These are phyloP conservation scores for Musa troglodytarum DNA, from an alignment of 176 grass and related monocot species.

Conservation along the genomic window DNA sequence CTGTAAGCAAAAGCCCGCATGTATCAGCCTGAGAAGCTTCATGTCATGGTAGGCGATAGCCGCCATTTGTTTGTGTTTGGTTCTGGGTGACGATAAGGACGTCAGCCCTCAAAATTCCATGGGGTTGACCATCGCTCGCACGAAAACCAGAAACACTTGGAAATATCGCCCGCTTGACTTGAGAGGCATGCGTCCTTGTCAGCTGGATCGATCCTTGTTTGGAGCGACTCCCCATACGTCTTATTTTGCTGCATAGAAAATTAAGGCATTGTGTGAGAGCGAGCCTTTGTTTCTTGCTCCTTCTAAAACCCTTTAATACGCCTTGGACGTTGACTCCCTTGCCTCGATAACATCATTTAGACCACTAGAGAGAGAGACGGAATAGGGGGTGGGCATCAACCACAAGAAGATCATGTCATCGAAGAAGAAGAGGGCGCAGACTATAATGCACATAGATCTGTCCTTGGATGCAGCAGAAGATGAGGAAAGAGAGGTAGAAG, in stretches of 20 bases:
- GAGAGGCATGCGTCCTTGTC: not conserved
- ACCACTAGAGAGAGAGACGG: constrained; percentile 4
- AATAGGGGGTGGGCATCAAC: not conserved
- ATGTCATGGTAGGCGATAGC: too few species aligned
- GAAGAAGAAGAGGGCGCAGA: constrained; percentile 12
- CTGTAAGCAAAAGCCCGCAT: too few species aligned
- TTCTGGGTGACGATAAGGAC: not conserved
- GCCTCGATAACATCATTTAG: constrained; percentile 50
- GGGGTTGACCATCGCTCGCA: constrained; percentile 7
- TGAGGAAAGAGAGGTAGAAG: not conserved
- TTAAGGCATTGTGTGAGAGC: not conserved
- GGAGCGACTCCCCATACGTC: too few species aligned
- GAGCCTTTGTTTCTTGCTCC: constrained; percentile 23
- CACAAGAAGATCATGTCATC: constrained; percentile 25
- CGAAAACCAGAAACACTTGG: not conserved
- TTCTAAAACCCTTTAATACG: constrained; percentile 42
- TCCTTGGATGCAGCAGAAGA: constrained; percentile 32
- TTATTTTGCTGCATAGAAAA: not conserved
- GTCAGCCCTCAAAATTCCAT: constrained; percentile 4
- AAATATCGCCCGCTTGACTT: not conserved
- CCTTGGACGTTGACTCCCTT: constrained; percentile 78
- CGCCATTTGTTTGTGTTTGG: too few species aligned
- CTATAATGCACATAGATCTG: constrained; percentile 55
- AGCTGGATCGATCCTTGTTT: not conserved
- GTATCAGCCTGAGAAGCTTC: too few species aligned